Percentiles rank a stretch among this genome's conserved stretches.
These are phyloP conservation scores for Stagonosporopsis chrysanthemi DNA, from an alignment of 2,329 filamentous ascomycete species.

Conservation along the genomic window DNA sequence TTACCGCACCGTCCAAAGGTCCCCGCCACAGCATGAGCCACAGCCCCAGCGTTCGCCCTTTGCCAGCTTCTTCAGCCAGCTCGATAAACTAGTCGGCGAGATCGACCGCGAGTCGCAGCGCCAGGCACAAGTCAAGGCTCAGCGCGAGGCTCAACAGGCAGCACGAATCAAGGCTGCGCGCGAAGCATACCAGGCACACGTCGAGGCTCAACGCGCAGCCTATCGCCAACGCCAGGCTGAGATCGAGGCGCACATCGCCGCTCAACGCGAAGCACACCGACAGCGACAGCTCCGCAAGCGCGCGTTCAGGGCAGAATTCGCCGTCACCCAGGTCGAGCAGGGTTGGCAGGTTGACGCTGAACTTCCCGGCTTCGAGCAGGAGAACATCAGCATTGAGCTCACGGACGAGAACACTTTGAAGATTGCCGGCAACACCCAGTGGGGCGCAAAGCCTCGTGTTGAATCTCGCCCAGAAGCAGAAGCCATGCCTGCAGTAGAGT, in stretches of 20 bases:
- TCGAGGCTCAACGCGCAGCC: conserved; percentile 31
- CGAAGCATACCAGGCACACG: conserved; percentile 37
- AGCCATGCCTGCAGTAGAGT: not conserved
- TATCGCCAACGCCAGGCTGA: conserved; percentile 27
- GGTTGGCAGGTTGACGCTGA: conserved; percentile 46
- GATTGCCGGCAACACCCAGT: conserved; percentile 42
- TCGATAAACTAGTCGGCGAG: conserved; percentile 43
- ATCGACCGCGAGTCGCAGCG: conserved; percentile 41
- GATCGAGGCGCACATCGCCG: conserved; percentile 35
- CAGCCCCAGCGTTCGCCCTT: conserved; percentile 36
- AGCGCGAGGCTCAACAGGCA: conserved; percentile 27
- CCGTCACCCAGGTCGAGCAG: conserved; percentile 38
- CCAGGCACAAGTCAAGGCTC: conserved; percentile 33
- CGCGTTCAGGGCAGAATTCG: conserved; percentile 40
- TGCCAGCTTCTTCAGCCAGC: conserved; percentile 42
- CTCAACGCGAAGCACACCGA: conserved; percentile 37
- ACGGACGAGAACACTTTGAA: conserved; percentile 46
- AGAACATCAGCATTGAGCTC: conserved; percentile 47
- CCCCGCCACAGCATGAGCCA: conserved; percentile 21
- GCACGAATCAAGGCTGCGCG: conserved; percentile 33
- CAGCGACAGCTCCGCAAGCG: conserved; percentile 44
- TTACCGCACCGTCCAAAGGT: conserved; percentile 20
- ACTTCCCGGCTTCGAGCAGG: conserved; percentile 43
- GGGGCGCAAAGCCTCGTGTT: conserved; percentile 22
- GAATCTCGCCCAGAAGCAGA: conserved; percentile 17